A percentile compares a stretch with the other conserved stretches of the same genome.
Conservation (phyloP, 1,284 basidiomycete species). For the Leucoagaricus sp. region DNA sequence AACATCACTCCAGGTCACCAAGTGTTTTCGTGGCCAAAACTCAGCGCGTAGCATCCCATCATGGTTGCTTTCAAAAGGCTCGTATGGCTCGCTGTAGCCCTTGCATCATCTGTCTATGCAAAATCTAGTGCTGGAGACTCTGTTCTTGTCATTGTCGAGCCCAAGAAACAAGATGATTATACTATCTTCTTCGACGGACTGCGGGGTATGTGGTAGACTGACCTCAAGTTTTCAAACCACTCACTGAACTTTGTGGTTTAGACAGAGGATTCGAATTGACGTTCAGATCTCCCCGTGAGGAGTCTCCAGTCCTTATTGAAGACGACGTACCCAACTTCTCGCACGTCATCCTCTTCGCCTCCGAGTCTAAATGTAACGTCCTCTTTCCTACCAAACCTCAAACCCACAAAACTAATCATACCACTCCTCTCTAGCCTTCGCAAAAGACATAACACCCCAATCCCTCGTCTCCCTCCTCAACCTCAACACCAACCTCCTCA, state of each 20-base stretch:
- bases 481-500: conserved; percentile 80
- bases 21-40: conserved; percentile 3
- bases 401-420: neutral
- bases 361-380: conserved; percentile 76
- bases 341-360: conserved; percentile 84
- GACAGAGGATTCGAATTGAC: conserved; percentile 81
- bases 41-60: conserved; percentile 12
- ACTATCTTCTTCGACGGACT: conserved; percentile 82
- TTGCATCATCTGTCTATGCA: conserved; percentile 45
- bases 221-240: neutral
- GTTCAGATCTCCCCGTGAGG: conserved; percentile 78
- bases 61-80: conserved; percentile 34
- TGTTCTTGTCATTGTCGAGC: conserved; percentile 84
- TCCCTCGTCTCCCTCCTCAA: conserved; percentile 74
- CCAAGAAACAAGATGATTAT: conserved; percentile 67
- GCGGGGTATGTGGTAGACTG: conserved; percentile 50
- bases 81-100: conserved; percentile 28
- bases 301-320: conserved; percentile 63
- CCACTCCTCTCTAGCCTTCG: conserved; percentile 50
- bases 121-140: conserved; percentile 83
- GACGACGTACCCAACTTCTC: conserved; percentile 77
- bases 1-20: neutral
- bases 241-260: conserved; percentile 28
- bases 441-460: conserved; percentile 83
- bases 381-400: neutral